Evolutionary conservation across 495 filamentous ascomycete species (phyloP).

Genomic region (Lepidopterella palustris): DNA sequence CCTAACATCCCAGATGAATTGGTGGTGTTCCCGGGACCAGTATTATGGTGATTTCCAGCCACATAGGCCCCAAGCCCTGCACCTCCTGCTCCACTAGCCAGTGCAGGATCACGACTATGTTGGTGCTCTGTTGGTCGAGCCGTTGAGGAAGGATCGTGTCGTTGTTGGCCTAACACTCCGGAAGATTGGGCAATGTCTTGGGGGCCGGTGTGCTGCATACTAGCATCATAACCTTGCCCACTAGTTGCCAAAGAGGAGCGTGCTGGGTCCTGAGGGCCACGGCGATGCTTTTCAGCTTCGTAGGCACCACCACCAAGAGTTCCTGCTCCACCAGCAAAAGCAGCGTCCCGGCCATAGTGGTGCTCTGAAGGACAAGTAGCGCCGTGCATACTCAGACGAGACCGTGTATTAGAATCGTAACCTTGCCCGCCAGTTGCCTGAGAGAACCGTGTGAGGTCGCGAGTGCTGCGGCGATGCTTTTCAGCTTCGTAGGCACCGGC

Average conservation of each 20-base stretch:
- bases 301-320: conserved; percentile 17
- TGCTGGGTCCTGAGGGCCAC: conserved; percentile 21
- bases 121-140: conserved; percentile 23
- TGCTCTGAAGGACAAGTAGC: conserved; percentile 5
- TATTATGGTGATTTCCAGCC: background rate
- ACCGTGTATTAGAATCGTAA: no score
- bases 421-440: no score
- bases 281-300: conserved; percentile 17
- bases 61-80: conserved; percentile 11
- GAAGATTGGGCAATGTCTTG: no score
- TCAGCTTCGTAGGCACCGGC: conserved; percentile 7
- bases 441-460: no score
- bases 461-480: no score
- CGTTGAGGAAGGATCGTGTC: no score
- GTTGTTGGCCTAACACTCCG: no score
- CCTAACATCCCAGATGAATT: background rate
- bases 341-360: conserved; percentile 29
- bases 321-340: conserved; percentile 21
- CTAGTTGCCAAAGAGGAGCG: no score
- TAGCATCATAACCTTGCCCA: no score
- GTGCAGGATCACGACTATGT: conserved; percentile 25
- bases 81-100: conserved; percentile 9
- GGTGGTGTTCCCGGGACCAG: background rate
- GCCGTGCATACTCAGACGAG: no score
- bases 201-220: no score